Base-by-base conservation (phyloP, 495 filamentous ascomycete species). In the Podospora conica region DNA sequence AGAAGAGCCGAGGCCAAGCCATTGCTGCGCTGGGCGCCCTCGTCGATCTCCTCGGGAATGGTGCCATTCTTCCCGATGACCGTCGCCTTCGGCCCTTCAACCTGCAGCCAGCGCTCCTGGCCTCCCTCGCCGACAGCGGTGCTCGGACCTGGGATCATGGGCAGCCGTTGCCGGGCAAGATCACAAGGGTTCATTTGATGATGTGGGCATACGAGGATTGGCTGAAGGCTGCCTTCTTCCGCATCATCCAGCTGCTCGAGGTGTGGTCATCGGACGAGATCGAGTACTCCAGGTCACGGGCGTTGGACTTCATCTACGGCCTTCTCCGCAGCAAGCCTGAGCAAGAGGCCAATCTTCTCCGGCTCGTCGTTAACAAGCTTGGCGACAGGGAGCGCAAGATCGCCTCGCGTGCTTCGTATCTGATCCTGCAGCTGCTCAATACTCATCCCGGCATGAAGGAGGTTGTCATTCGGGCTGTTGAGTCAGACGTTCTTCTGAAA, bases 341-440 rank as follows among this genome's bases (percentile, higher is more conserved):
- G 76, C 96, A 98, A 74, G 95, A 98, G 76, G 88, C 93, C 33
- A 98, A 98, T 74, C 81, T 98, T 54, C 81, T 98, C 58, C 85
- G 96, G 54, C 80, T 98, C 40, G 75, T 98, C 60, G 91, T 97
- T 53, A 97, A 98, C 79, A 98, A 98, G 75, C 87, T 98, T 21
- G 93, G 95, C 68, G 95, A 98, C 72, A 88, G 87, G 1, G 89
- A 94, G 62, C 94, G 91, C 75, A 98, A 98, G 77, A 92, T 98
- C 70, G 88, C 93, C 1, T 98, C 95, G 1, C 86, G 91, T 57
- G 88, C 93, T 6, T 98, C 95, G 0, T 96, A 93, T 76, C 84
- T 97, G 33, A 80, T 98, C 2, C 80, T 98, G n/a, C 94, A 98
- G 73, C 82, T 98, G 18, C 83, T 96, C 68, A 88, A 86, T 62